Evolutionary conservation across 345 rosid species (phyloP).

Genomic region (Chamaenerion angustifolium): DNA sequence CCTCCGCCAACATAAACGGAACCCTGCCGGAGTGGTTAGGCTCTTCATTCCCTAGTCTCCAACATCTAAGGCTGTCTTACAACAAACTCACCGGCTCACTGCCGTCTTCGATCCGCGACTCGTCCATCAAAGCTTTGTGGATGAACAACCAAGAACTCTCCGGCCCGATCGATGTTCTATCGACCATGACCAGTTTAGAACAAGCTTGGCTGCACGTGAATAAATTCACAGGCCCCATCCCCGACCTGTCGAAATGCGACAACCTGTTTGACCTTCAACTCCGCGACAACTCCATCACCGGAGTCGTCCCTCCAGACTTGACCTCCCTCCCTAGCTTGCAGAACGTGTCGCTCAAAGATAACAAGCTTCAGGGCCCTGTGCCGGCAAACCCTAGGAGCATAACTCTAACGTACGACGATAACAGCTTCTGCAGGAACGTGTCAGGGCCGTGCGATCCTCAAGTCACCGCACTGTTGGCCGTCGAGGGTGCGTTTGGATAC

Average conservation of each 20-base stretch:
- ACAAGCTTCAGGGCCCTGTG: conserved; percentile 59
- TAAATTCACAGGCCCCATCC: conserved; percentile 57
- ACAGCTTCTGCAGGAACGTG: conserved; percentile 30
- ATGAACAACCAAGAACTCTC: conserved; percentile 64
- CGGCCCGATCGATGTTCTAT: conserved; percentile 45
- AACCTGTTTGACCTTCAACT: conserved; percentile 52
- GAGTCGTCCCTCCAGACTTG: conserved; percentile 38
- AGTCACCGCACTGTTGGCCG: conserved; percentile 41
- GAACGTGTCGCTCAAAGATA: conserved; percentile 44
- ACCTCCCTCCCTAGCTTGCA: conserved; percentile 23
- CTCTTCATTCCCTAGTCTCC: conserved; percentile 27
- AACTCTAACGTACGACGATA: conserved; percentile 9
- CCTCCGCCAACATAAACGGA: conserved; percentile 28
- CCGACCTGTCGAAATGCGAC: conserved; percentile 48
- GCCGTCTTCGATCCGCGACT: conserved; percentile 39
- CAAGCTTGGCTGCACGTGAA: conserved; percentile 69
- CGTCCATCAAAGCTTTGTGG: conserved; percentile 42
- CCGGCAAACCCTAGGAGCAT: conserved; percentile 35
- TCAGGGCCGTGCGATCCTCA: conserved; percentile 37
- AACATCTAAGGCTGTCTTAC: conserved; percentile 42
- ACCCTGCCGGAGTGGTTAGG: conserved; percentile 47
- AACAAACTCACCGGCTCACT: conserved; percentile 57
- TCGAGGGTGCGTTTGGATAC: conserved; percentile 55
- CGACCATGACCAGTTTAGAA: conserved; percentile 35
- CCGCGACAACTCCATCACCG: conserved; percentile 60